Evolutionary conservation across 257 asterid genomes (phyloP), one percentile per base, ranked within the genome.

Genomic region (Nicotiana knightiana): DNA sequence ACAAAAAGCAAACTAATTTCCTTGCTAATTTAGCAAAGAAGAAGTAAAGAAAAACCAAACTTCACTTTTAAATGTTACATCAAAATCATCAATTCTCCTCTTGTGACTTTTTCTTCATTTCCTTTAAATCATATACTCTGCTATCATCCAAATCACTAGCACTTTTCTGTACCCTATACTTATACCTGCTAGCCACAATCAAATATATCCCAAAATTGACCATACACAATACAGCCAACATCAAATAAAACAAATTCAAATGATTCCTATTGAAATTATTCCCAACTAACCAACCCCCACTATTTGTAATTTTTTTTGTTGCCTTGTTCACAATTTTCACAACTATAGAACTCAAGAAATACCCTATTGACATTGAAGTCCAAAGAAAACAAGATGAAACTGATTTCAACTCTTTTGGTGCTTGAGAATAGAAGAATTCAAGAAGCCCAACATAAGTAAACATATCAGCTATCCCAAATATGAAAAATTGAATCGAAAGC

Each of bases 391-490:
- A 93, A 30, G 92, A 90, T 9, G 98, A 93, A 1, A 93, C 79
- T 0, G 98, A 89, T 68, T 93, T 93, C 2, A 93, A 82, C 15
- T 88, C 92, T 1, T 80, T 86, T 1, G 95, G 94, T 39, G 90
- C 89, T 62, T 93, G 98, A 0, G 96, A 91, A 12, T 92, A 93
- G 87, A 93, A 93, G 54, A 93, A 92, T 84, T 93, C 96, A 3
- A 93, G 94, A 82, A 91, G 84, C 0, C 97, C 98, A 0, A 92
- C 94, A 71, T 88, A 93, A 0, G 98, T 93, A 76, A 93, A 92
- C 96, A 93, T 87, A 66, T 93, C 97, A 1, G 97, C 98, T 0
- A 93, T 90, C 76, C 98, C 98, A 32, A 93, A 93, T 63, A 92
- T 91, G 81, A 92, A 92, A 82, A 88, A 93, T 90, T 93, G 98